Percentiles rank a stretch among this genome's conserved stretches.
Evolutionary conservation across 163 green algal genomes (phyloP).

Genomic region (Scenedesmus sp.): DNA sequence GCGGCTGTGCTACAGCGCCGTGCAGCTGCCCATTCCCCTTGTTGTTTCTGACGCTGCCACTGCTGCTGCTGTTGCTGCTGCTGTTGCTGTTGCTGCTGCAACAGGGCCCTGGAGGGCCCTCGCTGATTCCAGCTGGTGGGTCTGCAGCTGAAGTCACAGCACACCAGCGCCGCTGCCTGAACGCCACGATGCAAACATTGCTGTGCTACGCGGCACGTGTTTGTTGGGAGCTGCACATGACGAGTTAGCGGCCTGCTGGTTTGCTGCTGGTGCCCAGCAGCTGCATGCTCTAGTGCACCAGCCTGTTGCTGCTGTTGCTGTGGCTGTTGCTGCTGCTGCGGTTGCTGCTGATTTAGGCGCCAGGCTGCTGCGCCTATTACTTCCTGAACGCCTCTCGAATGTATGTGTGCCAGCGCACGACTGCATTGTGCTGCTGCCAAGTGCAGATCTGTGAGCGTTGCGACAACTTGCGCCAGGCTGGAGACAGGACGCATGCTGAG

Average conservation of each 20-base stretch:
- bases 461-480: background rate
- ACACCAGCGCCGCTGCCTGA: background rate
- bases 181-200: background rate
- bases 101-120: background rate
- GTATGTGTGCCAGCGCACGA: background rate
- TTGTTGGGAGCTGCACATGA: background rate
- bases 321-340: background rate
- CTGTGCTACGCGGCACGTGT: background rate
- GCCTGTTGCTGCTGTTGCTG: conserved; percentile 22
- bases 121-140: background rate
- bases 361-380: background rate
- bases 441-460: conserved; percentile 14
- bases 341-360: background rate
- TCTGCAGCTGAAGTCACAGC: conserved; percentile 9
- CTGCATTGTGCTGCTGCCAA: conserved; percentile 20
- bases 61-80: background rate
- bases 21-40: background rate
- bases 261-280: background rate
- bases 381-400: no score
- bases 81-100: background rate
- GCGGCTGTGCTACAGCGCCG: background rate
- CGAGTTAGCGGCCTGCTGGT: background rate
- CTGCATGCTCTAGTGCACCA: background rate
- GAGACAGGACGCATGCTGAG: background rate
- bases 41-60: background rate